Base-by-base conservation (phyloP, 2,329 filamentous ascomycete species). In the Calonectria hawksworthii region DNA sequence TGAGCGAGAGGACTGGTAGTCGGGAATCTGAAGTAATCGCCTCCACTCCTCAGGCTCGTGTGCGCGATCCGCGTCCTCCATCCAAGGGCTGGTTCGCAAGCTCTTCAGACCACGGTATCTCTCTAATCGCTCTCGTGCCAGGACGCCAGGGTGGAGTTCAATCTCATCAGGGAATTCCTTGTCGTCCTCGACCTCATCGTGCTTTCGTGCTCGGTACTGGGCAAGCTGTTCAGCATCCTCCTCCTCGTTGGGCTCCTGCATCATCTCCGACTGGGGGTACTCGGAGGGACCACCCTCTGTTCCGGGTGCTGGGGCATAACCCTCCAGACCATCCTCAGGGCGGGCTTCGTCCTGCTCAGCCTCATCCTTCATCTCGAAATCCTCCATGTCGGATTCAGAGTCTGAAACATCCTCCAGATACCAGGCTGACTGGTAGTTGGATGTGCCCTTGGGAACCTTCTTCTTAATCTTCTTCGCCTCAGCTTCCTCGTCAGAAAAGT, bases 91-190 rank as follows among this genome's bases (percentile, higher is more conserved):
- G 16, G 94, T 95, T 78, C 95, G 93, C 75, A 99, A 86, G 83
- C 94, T 98, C 90, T 99, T 99, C 78, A 99, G 86, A 52, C 97
- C 97, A 82, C 97, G 91, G 86, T 98, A 99, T 74, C 95, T 92
- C 11, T 94, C 92, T 69, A 99, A 87, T 56, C 97, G 91, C 86
- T 99, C 97, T 67, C 95, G 89, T 0, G 97, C 97, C 56, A 95
- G 89, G 4, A 98, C 95, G 68, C 96, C 91, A 0, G 98, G 97
- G 78, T 95, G 95, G 68, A 99, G 88, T 85, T 99, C 98, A 73
- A 99, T 97, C 85, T 99, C 97, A 78, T 99, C 97, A 0, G 97
- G 97, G 85, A 99, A 99, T 84, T 99, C 96, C 70, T 94, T 91
- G 84, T 99, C 97, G 18, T 99, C 96, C 65, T 96, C 92, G 5